These are phyloP conservation scores for Fomitopsis palustris DNA, from an alignment of 1,284 basidiomycete species.

Conservation along the genomic window DNA sequence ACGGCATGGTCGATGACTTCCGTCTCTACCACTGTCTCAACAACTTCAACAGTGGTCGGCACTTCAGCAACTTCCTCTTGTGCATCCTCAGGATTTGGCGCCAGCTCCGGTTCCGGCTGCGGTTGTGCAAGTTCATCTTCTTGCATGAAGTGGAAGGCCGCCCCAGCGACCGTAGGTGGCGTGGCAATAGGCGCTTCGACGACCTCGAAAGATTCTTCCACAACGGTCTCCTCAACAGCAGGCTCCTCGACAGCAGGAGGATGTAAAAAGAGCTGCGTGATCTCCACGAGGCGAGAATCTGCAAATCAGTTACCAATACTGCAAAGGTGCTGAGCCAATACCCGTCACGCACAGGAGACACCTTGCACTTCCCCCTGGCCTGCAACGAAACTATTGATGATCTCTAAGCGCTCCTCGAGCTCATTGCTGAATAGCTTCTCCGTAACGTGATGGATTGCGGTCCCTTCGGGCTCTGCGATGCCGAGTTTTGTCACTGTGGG, in stretches of 20 bases:
- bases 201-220: conserved; percentile 8
- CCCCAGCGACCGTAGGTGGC: conserved; percentile 37
- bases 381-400: conserved; percentile 52
- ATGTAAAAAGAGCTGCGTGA: conserved; percentile 48
- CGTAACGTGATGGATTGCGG: conserved; percentile 48
- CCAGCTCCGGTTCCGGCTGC: conserved; percentile 19
- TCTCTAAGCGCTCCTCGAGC: conserved; percentile 41
- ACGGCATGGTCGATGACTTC: conserved; percentile 22
- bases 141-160: conserved; percentile 73
- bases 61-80: conserved; percentile 14
- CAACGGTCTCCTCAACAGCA: conserved; percentile 6
- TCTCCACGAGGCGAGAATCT: conserved; percentile 60
- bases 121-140: conserved; percentile 61
- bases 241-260: conserved; percentile 33
- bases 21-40: conserved; percentile 20
- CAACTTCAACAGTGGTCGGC: conserved; percentile 23
- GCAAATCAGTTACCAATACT: neutral
- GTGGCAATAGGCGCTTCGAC: conserved; percentile 30
- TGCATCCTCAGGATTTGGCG: conserved; percentile 20
- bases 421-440: conserved; percentile 55
- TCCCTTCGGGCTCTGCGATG: conserved; percentile 48
- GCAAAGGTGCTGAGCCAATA: too few species aligned
- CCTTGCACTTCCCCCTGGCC: conserved; percentile 55
- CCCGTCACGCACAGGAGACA: conserved; percentile 49
- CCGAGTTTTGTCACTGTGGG: conserved; percentile 40